Evolutionary conservation across 164 flowering plant genomes (phyloP).

Genomic region (Warburgia ugandensis): DNA sequence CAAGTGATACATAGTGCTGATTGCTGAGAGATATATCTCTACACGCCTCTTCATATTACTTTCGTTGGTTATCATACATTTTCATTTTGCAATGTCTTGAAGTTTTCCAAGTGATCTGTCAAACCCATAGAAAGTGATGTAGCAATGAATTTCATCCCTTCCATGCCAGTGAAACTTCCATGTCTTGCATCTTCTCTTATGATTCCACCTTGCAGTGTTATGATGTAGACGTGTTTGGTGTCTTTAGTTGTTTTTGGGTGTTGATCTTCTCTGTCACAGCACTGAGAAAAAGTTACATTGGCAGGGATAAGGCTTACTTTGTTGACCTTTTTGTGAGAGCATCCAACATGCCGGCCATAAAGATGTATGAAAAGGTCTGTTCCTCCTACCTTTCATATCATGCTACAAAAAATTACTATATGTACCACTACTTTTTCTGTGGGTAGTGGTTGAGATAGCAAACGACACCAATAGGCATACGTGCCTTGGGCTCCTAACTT

Average conservation of each 20-base stretch:
- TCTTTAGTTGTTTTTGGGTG: not conserved
- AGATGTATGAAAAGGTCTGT: constrained; percentile 95
- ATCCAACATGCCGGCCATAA: constrained; percentile 87
- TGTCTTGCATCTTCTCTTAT: not conserved
- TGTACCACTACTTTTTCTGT: not conserved
- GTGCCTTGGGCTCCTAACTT: too few relatives aligned
- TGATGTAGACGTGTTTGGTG: constrained; percentile 2
- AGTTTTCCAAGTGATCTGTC: too few relatives aligned
- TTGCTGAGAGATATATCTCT: too few relatives aligned
- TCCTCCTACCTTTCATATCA: constrained; percentile 7
- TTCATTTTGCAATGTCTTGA: too few relatives aligned
- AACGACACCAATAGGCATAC: too few relatives aligned
- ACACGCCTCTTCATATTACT: too few relatives aligned
- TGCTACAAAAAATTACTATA: not conserved
- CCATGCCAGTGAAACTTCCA: not conserved
- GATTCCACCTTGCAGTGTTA: not conserved
- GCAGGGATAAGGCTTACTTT: constrained; percentile 89
- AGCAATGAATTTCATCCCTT: too few relatives aligned
- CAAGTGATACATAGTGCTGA: too few relatives aligned
- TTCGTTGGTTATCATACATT: too few relatives aligned
- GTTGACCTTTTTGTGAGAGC: constrained; percentile 97
- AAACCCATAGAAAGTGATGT: too few relatives aligned
- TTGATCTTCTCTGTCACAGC: not conserved
- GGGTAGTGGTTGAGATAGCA: not conserved
- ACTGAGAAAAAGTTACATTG: constrained; percentile 14